Base-by-base conservation (phyloP, 1,284 basidiomycete species). In the Malassezia cuniculi region DNA sequence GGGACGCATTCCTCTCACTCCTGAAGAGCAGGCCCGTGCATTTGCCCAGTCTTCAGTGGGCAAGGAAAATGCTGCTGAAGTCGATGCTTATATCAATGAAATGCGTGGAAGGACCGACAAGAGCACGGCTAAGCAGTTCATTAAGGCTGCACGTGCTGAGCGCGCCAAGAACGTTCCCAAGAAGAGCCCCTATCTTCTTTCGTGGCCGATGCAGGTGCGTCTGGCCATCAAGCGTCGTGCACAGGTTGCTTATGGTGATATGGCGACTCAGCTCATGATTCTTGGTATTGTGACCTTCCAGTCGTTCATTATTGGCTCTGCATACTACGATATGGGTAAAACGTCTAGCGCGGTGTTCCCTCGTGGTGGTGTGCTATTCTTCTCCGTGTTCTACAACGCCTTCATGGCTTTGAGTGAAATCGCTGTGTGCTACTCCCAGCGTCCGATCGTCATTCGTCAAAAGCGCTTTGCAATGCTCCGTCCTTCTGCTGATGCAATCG, bases 311-410 rank as follows among this genome's bases (percentile, higher is more conserved):
- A 72, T 80, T 42, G 83, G 84, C 10, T 81, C 79, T 0, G 74
- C 80, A 21, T 89, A 83, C 71, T 72, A 80, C 47, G 71, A 75
- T 3, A 68, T 80, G 31, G 71, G 77, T 0, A 71, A 77, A 12
- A 67, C 71, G 4, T 83, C 84, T 0, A 65, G 69, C 1, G 78
- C 77, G 11, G 81, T 77, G 65, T 87, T 81, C 71, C 78, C 80
- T 11, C 76, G 22, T 24, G 31, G 31, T 11, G 38, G 38, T 21
- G 34, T 36, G 6, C 32, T 44, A 28, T 39, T 44, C 32, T 34
- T 43, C 34, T 12, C 29, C 12, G 21, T 52, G 16, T 44, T 54
- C 16, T 74, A 68, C 61, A 71, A 71, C 36, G 68, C 71, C 5
- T 57, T 75, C 38, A 69, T 71, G 28, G 68, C 68, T n/a, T 57